phyloP scores from a whole-genome alignment of 2,329 filamentous ascomycete genomes.

The Cercospora sesami region DNA sequence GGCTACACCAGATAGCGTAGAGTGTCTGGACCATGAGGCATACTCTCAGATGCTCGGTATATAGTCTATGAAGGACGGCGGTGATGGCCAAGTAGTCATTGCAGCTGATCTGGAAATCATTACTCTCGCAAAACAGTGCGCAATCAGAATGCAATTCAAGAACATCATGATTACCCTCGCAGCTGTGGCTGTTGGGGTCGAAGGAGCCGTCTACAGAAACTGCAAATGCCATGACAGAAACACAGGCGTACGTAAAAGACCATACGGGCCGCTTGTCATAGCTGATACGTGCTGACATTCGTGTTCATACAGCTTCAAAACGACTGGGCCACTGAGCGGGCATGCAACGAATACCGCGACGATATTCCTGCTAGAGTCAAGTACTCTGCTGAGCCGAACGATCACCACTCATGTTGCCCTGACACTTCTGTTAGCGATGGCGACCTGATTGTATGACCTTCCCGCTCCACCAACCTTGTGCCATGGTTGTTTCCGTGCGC shows the following conservation, averaged over 20 bases:
- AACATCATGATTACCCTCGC: neutral
- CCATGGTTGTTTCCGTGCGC: neutral
- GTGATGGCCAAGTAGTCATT: neutral
- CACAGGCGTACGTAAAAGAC: neutral
- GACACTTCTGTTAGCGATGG: neutral
- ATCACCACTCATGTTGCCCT: neutral
- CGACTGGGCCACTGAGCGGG: neutral
- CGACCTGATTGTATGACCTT: neutral
- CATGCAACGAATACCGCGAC: neutral
- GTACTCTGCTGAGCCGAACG: neutral
- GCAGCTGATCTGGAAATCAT: neutral
- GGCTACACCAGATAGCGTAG: neutral
- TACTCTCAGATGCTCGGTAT: neutral
- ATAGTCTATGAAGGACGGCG: neutral
- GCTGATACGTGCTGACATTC: neutral
- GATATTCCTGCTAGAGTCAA: neutral
- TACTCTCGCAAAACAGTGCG: neutral
- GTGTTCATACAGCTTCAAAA: neutral
- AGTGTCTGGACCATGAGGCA: neutral
- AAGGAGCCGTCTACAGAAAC: neutral
- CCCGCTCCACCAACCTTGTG: neutral
- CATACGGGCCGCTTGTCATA: neutral
- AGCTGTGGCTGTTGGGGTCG: neutral
- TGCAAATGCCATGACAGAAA: neutral
- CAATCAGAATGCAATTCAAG: constrained; percentile 1